A percentile compares a stretch with the other conserved stretches of the same genome.
Evolutionary conservation across 441 rosid genomes (phyloP).

Genomic region (Bocquillonia castaneifolia): DNA sequence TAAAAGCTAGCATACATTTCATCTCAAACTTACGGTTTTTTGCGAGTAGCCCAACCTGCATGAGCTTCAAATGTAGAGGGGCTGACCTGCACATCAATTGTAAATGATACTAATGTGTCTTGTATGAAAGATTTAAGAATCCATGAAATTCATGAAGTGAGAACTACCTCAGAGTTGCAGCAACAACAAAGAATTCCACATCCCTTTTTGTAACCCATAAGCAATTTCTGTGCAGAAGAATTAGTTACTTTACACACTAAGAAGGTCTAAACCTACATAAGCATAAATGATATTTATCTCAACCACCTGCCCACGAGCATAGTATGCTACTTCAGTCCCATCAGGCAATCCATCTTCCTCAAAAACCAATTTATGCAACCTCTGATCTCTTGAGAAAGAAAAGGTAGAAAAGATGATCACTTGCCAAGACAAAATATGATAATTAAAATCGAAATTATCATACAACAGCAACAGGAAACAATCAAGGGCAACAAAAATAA

Average conservation of each 20-base stretch:
- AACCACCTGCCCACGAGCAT: slow-evolving; percentile 69
- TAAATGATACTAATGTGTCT: slow-evolving; percentile 14
- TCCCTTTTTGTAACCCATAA: slow-evolving; percentile 85
- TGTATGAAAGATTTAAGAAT: slow-evolving; percentile 10
- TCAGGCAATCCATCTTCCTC: slow-evolving; percentile 75
- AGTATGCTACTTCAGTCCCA: slow-evolving; percentile 78
- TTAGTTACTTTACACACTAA: slow-evolving; percentile 21
- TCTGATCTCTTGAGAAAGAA: slow-evolving; percentile 54
- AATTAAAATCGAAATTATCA: slow-evolving; percentile 1
- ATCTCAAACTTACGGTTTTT: slow-evolving; percentile 66
- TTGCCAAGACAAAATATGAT: slow-evolving; percentile 13
- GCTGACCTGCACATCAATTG: slow-evolving; percentile 70
- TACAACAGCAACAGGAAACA: slow-evolving; percentile 20
- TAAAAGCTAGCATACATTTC: slow-evolving; percentile 14
- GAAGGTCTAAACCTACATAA: slow-evolving; percentile 17
- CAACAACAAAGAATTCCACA: slow-evolving; percentile 77
- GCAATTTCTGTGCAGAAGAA: slow-evolving; percentile 68
- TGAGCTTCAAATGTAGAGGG: slow-evolving; percentile 95
- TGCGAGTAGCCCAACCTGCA: slow-evolving; percentile 98
- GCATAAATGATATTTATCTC: slow-evolving; percentile 21
- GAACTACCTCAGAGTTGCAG: slow-evolving; percentile 84
- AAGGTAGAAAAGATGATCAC: slow-evolving; percentile 19
- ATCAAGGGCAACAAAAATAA: background rate
- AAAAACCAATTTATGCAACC: slow-evolving; percentile 67
- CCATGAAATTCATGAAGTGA: slow-evolving; percentile 22